phyloP scores from a whole-genome alignment of 805 yeast genomes.

The Wickerhamomyces rabaulensis region DNA sequence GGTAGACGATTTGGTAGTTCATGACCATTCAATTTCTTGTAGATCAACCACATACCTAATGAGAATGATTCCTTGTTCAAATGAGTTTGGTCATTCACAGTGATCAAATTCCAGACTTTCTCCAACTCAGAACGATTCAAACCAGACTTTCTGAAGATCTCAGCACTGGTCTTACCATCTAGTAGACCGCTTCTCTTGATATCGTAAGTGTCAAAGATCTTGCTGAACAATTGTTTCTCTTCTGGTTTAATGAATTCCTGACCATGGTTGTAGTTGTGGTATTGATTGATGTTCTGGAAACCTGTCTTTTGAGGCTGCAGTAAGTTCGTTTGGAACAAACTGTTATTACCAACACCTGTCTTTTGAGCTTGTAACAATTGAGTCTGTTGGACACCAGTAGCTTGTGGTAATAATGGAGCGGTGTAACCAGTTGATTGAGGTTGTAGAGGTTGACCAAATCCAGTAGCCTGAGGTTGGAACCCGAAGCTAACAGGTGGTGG shows the following conservation, averaged over 20 bases:
- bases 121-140: constrained; percentile 81
- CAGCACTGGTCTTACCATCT: constrained; percentile 77
- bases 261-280: constrained; percentile 27
- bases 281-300: constrained; percentile 24
- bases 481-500: constrained; percentile 10
- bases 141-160: constrained; percentile 87
- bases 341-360: constrained; percentile 49
- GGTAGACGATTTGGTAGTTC: constrained; percentile 82
- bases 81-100: constrained; percentile 74
- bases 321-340: constrained; percentile 31
- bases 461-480: constrained; percentile 23
- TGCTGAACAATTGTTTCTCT: constrained; percentile 82
- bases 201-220: constrained; percentile 88
- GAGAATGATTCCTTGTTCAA: constrained; percentile 89
- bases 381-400: constrained; percentile 25
- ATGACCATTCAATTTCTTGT: constrained; percentile 82
- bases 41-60: constrained; percentile 95
- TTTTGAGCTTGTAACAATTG: constrained; percentile 54
- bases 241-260: constrained; percentile 76
- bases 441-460: constrained; percentile 42
- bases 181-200: constrained; percentile 58
- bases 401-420: constrained; percentile 26
- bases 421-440: constrained; percentile 34
- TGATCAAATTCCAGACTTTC: constrained; percentile 86
- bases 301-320: constrained; percentile 26